These are phyloP conservation scores for Syzygium oleosum DNA, from an alignment of 345 rosid genomes.

Conservation along the genomic window DNA sequence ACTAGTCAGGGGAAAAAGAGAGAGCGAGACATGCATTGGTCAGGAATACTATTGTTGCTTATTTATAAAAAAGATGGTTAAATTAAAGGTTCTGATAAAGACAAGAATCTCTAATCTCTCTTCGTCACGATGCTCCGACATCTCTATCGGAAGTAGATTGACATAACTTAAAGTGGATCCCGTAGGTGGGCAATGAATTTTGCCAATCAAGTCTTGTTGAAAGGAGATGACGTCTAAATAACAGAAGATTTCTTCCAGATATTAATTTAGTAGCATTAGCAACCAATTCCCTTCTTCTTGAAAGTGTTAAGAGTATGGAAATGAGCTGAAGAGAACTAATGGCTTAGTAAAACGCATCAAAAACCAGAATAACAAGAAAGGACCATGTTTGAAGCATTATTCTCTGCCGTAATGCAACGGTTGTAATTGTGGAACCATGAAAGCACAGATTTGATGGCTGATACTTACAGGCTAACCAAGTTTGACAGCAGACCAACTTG, in stretches of 20 bases:
- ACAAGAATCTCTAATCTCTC: not conserved
- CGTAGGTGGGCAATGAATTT: not conserved
- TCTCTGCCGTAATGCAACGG: not conserved
- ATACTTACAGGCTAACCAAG: conserved; percentile 88
- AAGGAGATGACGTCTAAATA: not conserved
- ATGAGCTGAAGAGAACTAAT: not conserved
- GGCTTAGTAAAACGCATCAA: not conserved
- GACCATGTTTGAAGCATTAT: not conserved
- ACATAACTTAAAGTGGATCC: not conserved
- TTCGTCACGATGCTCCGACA: not conserved
- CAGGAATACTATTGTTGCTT: not conserved
- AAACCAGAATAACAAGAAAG: not conserved
- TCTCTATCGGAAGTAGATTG: not conserved
- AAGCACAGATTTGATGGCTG: not conserved
- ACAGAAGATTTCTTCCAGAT: not conserved
- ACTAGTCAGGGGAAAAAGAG: not conserved
- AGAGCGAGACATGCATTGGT: not conserved
- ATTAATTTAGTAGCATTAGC: not conserved
- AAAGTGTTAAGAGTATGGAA: not conserved
- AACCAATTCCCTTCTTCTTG: not conserved
- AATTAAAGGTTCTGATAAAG: not conserved
- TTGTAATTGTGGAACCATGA: not conserved
- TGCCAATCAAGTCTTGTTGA: not conserved
- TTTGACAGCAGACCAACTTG: conserved; percentile 66
- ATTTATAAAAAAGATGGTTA: not conserved